Conservation (phyloP, 352 stramenopile species). For the Pythium folliculosum region DNA sequence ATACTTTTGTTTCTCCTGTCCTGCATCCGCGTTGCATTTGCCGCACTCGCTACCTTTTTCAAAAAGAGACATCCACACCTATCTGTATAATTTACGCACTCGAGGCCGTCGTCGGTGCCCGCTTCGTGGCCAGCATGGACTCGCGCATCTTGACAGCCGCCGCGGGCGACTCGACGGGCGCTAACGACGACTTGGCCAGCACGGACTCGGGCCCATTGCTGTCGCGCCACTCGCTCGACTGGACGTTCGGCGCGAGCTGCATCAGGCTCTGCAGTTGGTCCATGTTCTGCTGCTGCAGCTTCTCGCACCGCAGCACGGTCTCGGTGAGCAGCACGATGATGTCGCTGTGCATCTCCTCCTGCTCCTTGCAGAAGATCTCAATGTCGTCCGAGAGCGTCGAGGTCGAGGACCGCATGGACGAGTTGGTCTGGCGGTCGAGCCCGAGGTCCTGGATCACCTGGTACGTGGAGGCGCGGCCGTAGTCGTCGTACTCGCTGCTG, state of each 20-base stretch:
- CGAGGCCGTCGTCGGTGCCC: constrained; percentile 19
- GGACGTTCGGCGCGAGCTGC: constrained; percentile 54
- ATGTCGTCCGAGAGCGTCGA: constrained; percentile 79
- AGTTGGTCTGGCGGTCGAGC: constrained; percentile 41
- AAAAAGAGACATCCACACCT: constrained; percentile 15
- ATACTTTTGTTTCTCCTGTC: background rate
- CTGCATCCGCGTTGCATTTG: background rate
- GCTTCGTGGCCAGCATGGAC: constrained; percentile 15
- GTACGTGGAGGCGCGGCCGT: constrained; percentile 11
- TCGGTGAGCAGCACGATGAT: constrained; percentile 82
- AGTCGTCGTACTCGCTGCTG: constrained; percentile 15
- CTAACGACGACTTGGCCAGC: constrained; percentile 21
- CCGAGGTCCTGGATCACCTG: constrained; percentile 16
- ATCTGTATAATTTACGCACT: constrained; percentile 32
- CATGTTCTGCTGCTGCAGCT: constrained; percentile 78
- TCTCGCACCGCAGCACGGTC: constrained; percentile 80
- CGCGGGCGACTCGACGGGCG: constrained; percentile 33
- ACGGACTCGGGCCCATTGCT: constrained; percentile 29
- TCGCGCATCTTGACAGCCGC: constrained; percentile 21
- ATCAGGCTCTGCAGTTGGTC: constrained; percentile 86
- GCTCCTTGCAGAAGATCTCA: constrained; percentile 74
- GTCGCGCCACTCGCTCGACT: constrained; percentile 10
- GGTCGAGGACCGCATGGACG: constrained; percentile 51
- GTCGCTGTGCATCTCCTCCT: constrained; percentile 86
- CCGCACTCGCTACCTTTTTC: background rate